Percentiles rank a stretch among this genome's conserved stretches.
Evolutionary conservation across 495 filamentous ascomycete genomes (phyloP).

Genomic region (Daldinia loculata): DNA sequence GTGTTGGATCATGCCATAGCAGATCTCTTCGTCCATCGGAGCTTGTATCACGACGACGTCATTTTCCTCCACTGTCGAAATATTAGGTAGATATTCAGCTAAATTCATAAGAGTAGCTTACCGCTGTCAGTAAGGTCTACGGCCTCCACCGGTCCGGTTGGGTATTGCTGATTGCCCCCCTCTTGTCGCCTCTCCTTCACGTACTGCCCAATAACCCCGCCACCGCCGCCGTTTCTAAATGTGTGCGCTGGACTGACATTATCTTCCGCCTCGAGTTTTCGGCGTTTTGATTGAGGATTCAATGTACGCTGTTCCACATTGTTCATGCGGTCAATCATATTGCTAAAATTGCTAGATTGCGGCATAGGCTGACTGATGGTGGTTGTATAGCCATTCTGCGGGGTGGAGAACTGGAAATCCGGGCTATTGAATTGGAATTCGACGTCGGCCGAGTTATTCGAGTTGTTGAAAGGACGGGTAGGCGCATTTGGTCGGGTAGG

Average conservation of each 20-base stretch:
- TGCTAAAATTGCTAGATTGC: conserved; percentile 50
- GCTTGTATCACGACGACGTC: conserved; percentile 58
- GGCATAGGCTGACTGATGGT: conserved; percentile 16
- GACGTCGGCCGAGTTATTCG: conserved; percentile 31
- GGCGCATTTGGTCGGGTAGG: conserved; percentile 20
- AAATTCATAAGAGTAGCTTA: conserved; percentile 20
- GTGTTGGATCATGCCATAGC: conserved; percentile 80
- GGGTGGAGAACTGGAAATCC: conserved; percentile 52
- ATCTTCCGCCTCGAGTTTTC: conserved; percentile 64
- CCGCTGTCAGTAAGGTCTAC: conserved; percentile 73
- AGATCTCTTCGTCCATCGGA: conserved; percentile 70
- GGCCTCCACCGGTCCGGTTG: conserved; percentile 51
- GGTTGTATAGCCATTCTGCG: conserved; percentile 27
- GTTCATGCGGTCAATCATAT: conserved; percentile 73
- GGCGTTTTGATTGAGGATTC: conserved; percentile 67
- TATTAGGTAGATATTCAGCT: conserved; percentile 21
- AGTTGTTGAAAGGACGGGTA: conserved; percentile 17
- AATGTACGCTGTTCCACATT: conserved; percentile 71
- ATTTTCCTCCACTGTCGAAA: conserved; percentile 58
- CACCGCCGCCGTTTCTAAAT: conserved; percentile 59
- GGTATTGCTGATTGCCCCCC: conserved; percentile 48
- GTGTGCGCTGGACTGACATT: conserved; percentile 50
- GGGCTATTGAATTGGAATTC: conserved; percentile 39
- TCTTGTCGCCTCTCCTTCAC: conserved; percentile 65
- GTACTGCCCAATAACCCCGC: conserved; percentile 69